phyloP scores from a whole-genome alignment of 2,329 filamentous ascomycete species.

The Fusarium xylarioides region DNA sequence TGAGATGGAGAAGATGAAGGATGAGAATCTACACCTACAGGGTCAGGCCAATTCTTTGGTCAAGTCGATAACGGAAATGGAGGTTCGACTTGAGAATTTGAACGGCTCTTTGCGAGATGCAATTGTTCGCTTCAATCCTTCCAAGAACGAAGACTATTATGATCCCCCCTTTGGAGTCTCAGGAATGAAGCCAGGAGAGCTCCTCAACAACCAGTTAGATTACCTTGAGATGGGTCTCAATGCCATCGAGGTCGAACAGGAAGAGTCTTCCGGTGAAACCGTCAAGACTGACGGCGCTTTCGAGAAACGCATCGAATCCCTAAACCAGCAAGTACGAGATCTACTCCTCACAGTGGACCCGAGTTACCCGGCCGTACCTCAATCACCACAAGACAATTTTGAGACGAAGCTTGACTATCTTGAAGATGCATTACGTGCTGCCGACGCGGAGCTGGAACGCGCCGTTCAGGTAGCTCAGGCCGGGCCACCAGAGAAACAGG shows the following conservation, averaged over 20 bases:
- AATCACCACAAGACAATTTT: slow-evolving; percentile 63
- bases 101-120: slow-evolving; percentile 74
- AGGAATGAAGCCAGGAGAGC: slow-evolving; percentile 54
- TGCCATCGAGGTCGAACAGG: slow-evolving; percentile 67
- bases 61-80: slow-evolving; percentile 67
- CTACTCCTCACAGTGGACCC: slow-evolving; percentile 61
- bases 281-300: slow-evolving; percentile 55
- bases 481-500: slow-evolving; percentile 38
- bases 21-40: slow-evolving; percentile 55
- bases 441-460: slow-evolving; percentile 56
- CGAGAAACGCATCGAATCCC: slow-evolving; percentile 64
- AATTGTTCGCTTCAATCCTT: slow-evolving; percentile 70
- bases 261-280: slow-evolving; percentile 49
- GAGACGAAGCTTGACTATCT: slow-evolving; percentile 76
- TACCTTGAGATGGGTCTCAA: slow-evolving; percentile 75
- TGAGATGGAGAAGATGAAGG: slow-evolving; percentile 57
- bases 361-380: slow-evolving; percentile 66
- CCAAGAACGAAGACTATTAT: slow-evolving; percentile 57
- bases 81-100: slow-evolving; percentile 72
- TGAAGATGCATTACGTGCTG: slow-evolving; percentile 64
- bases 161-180: slow-evolving; percentile 51
- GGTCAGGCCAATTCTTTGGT: slow-evolving; percentile 46
- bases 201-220: slow-evolving; percentile 68
- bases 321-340: slow-evolving; percentile 72
- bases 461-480: slow-evolving; percentile 44